Evolutionary conservation across 2,329 filamentous ascomycete species (phyloP).

Genomic region (Aulographum hederae): DNA sequence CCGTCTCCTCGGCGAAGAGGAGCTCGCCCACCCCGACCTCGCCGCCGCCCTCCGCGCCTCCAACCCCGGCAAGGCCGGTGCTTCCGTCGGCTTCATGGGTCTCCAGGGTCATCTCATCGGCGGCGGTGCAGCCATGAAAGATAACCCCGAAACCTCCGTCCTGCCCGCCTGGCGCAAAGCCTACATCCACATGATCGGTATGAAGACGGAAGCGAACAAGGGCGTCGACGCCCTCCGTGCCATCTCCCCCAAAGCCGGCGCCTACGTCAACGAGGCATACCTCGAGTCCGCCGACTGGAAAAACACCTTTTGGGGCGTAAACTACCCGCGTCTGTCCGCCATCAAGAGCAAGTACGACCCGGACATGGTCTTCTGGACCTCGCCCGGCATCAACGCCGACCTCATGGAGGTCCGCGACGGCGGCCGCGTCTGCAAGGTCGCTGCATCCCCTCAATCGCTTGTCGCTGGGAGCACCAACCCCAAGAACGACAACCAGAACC

Average conservation of each 20-base stretch:
- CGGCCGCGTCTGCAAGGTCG: constrained; percentile 2
- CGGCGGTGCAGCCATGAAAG: constrained; percentile 1
- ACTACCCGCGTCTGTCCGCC: constrained; percentile 4
- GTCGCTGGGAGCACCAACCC: background rate
- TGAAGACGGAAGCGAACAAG: constrained; percentile 3
- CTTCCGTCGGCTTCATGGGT: constrained; percentile 1
- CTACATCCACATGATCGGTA: constrained; percentile 1
- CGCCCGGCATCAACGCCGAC: constrained; percentile 4
- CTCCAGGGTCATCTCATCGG: constrained; percentile 3
- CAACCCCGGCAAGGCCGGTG: constrained; percentile 1
- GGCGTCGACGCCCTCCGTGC: constrained; percentile 12
- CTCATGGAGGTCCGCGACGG: constrained; percentile 1
- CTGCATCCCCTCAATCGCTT: background rate
- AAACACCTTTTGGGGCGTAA: constrained; percentile 8
- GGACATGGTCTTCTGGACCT: constrained; percentile 3
- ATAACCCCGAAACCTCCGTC: constrained; percentile 1
- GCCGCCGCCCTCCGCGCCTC: background rate
- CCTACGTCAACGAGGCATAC: background rate
- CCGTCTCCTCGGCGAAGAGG: constrained; percentile 2
- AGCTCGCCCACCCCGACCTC: constrained; percentile 1
- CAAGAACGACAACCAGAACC: background rate
- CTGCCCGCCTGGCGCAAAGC: constrained; percentile 3
- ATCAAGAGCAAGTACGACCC: constrained; percentile 6
- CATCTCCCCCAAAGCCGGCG: constrained; percentile 20
- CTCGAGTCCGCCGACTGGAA: constrained; percentile 12